Percentiles rank a stretch among this genome's conserved stretches.
Conservation (phyloP, 176 grass and related monocot genomes). For the Oryza nivara region DNA sequence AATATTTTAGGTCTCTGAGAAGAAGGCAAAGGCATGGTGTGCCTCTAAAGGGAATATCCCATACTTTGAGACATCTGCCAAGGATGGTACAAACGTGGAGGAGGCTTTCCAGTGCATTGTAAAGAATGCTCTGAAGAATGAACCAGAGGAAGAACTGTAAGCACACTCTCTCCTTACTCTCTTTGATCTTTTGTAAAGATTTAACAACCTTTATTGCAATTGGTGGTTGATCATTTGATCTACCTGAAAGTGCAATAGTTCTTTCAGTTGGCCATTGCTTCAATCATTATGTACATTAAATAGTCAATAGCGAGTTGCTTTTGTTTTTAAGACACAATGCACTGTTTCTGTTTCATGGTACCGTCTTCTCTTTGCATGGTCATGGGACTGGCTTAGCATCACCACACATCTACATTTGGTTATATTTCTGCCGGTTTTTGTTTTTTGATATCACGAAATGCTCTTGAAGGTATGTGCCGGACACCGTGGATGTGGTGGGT, state of each 20-base stretch:
- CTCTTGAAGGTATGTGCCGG: slow-evolving; percentile 76
- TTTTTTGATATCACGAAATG: background rate
- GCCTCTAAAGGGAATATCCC: slow-evolving; percentile 94
- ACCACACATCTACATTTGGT: background rate
- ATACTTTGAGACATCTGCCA: slow-evolving; percentile 97
- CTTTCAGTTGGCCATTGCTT: background rate
- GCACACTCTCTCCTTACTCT: slow-evolving; percentile 31
- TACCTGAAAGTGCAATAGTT: background rate
- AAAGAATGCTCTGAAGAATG: slow-evolving; percentile 89
- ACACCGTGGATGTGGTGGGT: slow-evolving; percentile 76
- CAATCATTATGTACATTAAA: background rate
- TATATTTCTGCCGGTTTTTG: background rate
- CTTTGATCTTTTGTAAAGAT: background rate
- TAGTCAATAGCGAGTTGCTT: background rate
- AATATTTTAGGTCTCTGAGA: slow-evolving; percentile 80
- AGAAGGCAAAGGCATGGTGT: slow-evolving; percentile 94
- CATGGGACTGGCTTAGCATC: background rate
- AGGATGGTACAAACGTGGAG: slow-evolving; percentile 92
- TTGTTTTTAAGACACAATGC: background rate
- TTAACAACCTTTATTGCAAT: background rate
- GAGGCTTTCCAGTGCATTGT: slow-evolving; percentile 93
- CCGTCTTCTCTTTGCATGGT: slow-evolving; percentile 9
- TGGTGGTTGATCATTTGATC: background rate
- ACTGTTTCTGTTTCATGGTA: background rate
- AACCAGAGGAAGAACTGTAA: slow-evolving; percentile 97